A percentile compares a stretch with the other conserved stretches of the same genome.
phyloP scores from a whole-genome alignment of 1,139 yeast species.

The Yamadazyma sp. region DNA sequence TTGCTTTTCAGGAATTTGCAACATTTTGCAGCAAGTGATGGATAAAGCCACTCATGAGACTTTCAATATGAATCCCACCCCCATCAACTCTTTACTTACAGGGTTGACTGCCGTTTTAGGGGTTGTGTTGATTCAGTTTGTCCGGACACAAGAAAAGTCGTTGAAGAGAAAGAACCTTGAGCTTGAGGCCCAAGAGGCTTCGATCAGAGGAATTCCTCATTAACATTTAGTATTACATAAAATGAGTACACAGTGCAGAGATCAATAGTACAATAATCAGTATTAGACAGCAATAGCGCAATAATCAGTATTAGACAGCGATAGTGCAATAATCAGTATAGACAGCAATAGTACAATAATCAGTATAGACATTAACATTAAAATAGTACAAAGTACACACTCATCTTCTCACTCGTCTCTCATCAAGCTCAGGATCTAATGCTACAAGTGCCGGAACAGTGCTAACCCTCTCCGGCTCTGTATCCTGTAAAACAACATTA shows the following conservation, averaged over 20 bases:
- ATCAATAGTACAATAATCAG: no score
- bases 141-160: conserved; percentile 51
- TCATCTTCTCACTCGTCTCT: no score
- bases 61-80: conserved; percentile 74
- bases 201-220: conserved; percentile 48
- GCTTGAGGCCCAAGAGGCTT: conserved; percentile 62
- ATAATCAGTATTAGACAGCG: no score
- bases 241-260: no score
- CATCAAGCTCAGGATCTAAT: conserved; percentile 30
- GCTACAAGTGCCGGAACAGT: conserved; percentile 29
- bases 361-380: no score
- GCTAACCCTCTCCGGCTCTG: conserved; percentile 3
- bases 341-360: no score
- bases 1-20: conserved; percentile 76
- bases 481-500: conserved; percentile 7
- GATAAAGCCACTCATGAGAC: conserved; percentile 68
- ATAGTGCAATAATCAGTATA: no score
- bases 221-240: no score
- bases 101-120: conserved; percentile 57
- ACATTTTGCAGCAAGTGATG: conserved; percentile 66
- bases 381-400: background rate
- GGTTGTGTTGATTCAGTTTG: conserved; percentile 47
- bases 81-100: conserved; percentile 63
- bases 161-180: conserved; percentile 56
- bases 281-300: no score